Conservation (phyloP, 176 grass and related monocot genomes). For the Musa acuminata region DNA sequence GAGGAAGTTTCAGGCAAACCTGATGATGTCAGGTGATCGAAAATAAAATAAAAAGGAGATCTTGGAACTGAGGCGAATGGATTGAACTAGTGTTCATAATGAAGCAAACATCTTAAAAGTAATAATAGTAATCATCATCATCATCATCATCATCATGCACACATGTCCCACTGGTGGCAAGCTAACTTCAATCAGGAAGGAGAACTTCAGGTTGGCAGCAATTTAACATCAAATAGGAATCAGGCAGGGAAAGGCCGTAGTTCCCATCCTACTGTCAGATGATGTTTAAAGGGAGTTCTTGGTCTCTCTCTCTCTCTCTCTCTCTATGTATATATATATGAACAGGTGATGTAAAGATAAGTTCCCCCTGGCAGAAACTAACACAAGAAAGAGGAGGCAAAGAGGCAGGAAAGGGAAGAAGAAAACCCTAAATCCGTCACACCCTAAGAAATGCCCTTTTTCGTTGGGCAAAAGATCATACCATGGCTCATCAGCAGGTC, state of each 20-base stretch:
- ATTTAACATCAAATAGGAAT: slow-evolving; percentile 32
- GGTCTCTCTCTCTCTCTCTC: neutral
- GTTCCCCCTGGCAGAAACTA: slow-evolving; percentile 3
- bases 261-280: neutral
- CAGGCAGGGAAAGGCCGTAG: slow-evolving; percentile 17
- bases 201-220: neutral
- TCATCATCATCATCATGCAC: neutral
- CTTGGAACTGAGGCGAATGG: too few relatives aligned
- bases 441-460: too few relatives aligned
- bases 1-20: too few relatives aligned
- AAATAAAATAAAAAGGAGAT: too few relatives aligned
- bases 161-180: neutral
- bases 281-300: slow-evolving; percentile 1
- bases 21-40: too few relatives aligned
- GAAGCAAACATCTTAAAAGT: neutral
- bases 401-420: slow-evolving; percentile 3
- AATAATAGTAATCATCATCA: too few relatives aligned
- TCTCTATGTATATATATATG: neutral
- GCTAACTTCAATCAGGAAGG: neutral
- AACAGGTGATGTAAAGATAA: neutral
- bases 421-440: slow-evolving; percentile 11
- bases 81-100: neutral
- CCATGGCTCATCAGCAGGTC: too few relatives aligned
- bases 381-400: slow-evolving; percentile 11
- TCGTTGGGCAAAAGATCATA: too few relatives aligned